These are phyloP conservation scores for Annona cherimola DNA, from an alignment of 164 flowering plant species.

Conservation along the genomic window DNA sequence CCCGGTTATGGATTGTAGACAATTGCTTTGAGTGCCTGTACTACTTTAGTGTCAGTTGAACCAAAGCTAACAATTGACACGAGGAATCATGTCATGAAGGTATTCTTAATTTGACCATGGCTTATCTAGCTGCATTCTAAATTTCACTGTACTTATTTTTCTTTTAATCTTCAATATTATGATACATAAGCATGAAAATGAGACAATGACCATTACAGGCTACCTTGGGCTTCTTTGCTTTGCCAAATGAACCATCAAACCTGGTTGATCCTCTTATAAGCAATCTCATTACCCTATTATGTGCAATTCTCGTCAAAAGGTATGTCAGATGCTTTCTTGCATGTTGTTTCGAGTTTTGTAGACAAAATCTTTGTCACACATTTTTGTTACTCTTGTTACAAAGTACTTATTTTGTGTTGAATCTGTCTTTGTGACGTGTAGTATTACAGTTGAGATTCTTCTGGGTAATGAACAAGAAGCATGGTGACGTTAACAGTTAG, in stretches of 20 bases:
- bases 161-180: neutral
- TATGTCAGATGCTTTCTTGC: constrained; percentile 17
- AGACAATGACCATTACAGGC: constrained; percentile 56
- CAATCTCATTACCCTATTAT: constrained; percentile 80
- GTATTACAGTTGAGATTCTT: too few relatives aligned
- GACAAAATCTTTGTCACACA: neutral
- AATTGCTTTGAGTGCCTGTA: constrained; percentile 87
- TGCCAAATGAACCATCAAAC: constrained; percentile 77
- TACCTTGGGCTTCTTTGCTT: constrained; percentile 85
- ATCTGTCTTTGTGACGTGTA: too few relatives aligned
- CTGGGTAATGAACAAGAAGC: too few relatives aligned
- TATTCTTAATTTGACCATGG: constrained; percentile 14
- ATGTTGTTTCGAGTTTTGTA: neutral
- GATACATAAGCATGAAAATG: neutral
- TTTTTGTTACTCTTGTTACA: neutral
- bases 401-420: too few relatives aligned
- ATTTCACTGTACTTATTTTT: neutral
- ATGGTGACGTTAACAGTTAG: too few relatives aligned
- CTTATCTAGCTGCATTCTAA: neutral
- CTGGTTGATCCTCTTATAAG: constrained; percentile 74
- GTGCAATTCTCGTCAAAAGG: constrained; percentile 95
- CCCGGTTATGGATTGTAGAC: constrained; percentile 39
- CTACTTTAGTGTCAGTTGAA: constrained; percentile 94
- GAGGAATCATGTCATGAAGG: constrained; percentile 88
- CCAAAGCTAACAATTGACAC: constrained; percentile 87